Conservation (phyloP, 1,139 yeast species). For the Candida sanyaensis region DNA sequence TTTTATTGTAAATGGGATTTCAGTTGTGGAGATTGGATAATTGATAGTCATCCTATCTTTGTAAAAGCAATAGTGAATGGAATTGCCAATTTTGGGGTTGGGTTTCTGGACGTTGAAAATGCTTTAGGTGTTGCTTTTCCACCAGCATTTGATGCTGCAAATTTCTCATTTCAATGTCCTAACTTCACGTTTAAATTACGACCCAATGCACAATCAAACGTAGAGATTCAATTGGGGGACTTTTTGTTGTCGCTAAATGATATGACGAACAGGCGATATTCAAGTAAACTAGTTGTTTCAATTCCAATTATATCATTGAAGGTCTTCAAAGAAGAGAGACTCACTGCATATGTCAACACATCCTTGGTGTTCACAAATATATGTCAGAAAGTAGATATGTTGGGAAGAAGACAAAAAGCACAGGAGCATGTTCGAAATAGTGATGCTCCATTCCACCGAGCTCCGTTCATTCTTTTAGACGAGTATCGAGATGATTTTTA, state of each 20-base stretch:
- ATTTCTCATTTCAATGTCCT: slow-evolving; percentile 52
- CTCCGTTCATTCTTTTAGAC: slow-evolving; percentile 65
- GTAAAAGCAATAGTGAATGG: slow-evolving; percentile 48
- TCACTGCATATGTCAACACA: slow-evolving; percentile 44
- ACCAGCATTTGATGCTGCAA: slow-evolving; percentile 66
- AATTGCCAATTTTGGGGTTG: slow-evolving; percentile 52
- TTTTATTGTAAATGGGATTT: slow-evolving; percentile 92
- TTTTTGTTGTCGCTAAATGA: slow-evolving; percentile 61
- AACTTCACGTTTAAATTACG: slow-evolving; percentile 25
- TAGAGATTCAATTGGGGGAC: slow-evolving; percentile 31
- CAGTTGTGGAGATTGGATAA: slow-evolving; percentile 56
- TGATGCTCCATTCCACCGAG: slow-evolving; percentile 83
- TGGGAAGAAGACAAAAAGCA: slow-evolving; percentile 52
- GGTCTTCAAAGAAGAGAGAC: slow-evolving; percentile 25
- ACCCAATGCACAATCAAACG: slow-evolving; percentile 15
- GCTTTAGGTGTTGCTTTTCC: slow-evolving; percentile 60
- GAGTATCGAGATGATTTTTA: slow-evolving; percentile 49
- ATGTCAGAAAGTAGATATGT: slow-evolving; percentile 52
- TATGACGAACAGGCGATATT: slow-evolving; percentile 66
- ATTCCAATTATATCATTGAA: slow-evolving; percentile 48
- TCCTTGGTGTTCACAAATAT: slow-evolving; percentile 63
- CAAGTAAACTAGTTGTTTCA: slow-evolving; percentile 51
- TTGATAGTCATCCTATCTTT: slow-evolving; percentile 55
- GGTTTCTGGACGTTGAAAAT: slow-evolving; percentile 76
- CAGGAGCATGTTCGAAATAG: slow-evolving; percentile 65